phyloP scores from a whole-genome alignment of 345 rosid species.

The Moricandia arvensis region DNA sequence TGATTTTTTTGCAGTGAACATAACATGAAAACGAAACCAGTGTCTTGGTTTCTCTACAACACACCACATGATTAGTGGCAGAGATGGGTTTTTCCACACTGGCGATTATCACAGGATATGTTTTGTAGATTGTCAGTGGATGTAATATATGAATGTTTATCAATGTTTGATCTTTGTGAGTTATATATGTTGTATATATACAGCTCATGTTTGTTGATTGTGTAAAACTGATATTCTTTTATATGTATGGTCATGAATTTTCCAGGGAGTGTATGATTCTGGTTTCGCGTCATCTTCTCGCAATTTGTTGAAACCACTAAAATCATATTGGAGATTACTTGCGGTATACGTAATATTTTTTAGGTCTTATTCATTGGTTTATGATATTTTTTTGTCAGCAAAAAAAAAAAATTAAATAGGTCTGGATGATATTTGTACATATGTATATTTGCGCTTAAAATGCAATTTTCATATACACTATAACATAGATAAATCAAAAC shows the following conservation, averaged over 20 bases:
- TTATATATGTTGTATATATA: neutral
- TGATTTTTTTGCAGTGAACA: slow-evolving; percentile 36
- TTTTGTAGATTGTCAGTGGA: slow-evolving; percentile 5
- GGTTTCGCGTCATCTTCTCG: no score
- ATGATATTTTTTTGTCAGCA: no score
- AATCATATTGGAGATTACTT: no score
- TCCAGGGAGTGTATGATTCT: no score
- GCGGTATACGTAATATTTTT: no score
- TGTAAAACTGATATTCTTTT: neutral
- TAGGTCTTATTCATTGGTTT: no score
- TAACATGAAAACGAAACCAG: slow-evolving; percentile 24
- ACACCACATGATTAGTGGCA: neutral
- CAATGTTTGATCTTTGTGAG: neutral
- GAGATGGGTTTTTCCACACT: neutral
- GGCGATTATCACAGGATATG: neutral
- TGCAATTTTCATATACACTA: no score
- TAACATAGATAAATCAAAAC: no score
- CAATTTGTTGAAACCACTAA: no score
- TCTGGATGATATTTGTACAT: no score
- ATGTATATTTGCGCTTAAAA: no score
- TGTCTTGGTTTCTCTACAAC: slow-evolving; percentile 12
- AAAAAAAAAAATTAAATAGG: no score
- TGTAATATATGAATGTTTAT: neutral
- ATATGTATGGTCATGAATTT: neutral
- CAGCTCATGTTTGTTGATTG: slow-evolving; percentile 1